Evolutionary conservation across 805 yeast species (phyloP), one percentile per base, ranked within the genome.

Genomic region (Pichia ethanolica): DNA sequence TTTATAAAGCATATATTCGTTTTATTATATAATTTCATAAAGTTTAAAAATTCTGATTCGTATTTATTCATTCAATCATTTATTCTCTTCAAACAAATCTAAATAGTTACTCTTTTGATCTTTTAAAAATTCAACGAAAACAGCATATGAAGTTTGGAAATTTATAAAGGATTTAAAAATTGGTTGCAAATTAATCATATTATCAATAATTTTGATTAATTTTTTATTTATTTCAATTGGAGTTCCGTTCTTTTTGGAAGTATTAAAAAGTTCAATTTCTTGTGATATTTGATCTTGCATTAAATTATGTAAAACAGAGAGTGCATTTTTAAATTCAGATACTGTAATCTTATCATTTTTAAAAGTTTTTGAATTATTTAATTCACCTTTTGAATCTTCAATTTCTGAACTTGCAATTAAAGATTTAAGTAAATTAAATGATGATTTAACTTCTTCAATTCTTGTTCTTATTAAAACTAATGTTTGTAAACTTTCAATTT

Each of bases 131-230:
- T 64, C 64, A 1, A 72, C 71, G 60, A 82, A 82, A 26, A 67
- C 70, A n/a, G 68, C 60, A 57, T 79, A 84, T 1, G 68, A 59
- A 0, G 75, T 68, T 47, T 76, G 69, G 59, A 82, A 84, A 32
- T 71, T 69, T 3, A 72, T 65, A 43, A 83, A 60, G 20, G 74
- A 75, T 54, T 73, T 72, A 58, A 84, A 82, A 14, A 82, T 63
- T 0, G 82, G 81, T 43, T 70, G 64, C 46, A 82, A 57, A 5
- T 70, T 71, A 26, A 71, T 66, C 61, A 84, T 67, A 32, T 72
- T 70, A 36, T 77, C 72, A 20, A 79, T 67, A 46, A 75, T 75
- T 8, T 64, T 62, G 13, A 74, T 46, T 4, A 78, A 54, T 7
- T 68, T 73, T 10, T 47, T 47, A 50, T 52, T 56, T n/a, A 46